Evolutionary conservation across 2,329 filamentous ascomycete genomes (phyloP).

Genomic region (Aspergillus luchuensis): DNA sequence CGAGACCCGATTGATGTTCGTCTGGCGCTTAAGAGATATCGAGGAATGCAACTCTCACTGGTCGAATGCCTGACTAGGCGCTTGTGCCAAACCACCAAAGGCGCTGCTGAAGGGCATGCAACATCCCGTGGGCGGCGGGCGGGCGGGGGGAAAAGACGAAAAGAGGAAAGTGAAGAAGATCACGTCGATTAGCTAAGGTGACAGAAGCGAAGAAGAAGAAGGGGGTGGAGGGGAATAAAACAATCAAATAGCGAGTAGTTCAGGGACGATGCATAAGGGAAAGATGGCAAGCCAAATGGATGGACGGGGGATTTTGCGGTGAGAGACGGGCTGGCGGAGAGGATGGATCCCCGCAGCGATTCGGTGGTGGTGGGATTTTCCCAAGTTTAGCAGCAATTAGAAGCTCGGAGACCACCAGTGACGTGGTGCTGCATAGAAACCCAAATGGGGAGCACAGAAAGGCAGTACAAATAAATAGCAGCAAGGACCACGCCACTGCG

Average conservation of each 20-base stretch:
- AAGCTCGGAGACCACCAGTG: constrained; percentile 24
- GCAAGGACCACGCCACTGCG: not conserved
- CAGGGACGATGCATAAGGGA: constrained; percentile 22
- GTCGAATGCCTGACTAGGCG: constrained; percentile 29
- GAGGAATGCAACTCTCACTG: constrained; percentile 27
- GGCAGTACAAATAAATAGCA: not conserved
- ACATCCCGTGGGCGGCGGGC: constrained; percentile 26
- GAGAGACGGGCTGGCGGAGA: constrained; percentile 17
- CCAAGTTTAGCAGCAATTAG: constrained; percentile 10
- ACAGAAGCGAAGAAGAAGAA: not conserved
- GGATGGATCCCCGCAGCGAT: constrained; percentile 20
- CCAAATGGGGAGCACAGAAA: constrained; percentile 14
- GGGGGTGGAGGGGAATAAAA: not conserved
- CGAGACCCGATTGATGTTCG: constrained; percentile 16
- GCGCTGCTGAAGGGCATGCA: constrained; percentile 25
- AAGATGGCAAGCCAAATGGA: constrained; percentile 9
- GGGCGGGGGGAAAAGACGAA: constrained; percentile 7
- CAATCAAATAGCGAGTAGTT: not conserved
- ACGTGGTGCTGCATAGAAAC: constrained; percentile 36
- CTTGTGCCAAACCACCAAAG: constrained; percentile 31
- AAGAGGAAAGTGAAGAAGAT: constrained; percentile 6
- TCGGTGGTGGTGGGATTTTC: constrained; percentile 6
- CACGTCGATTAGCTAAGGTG: constrained; percentile 1
- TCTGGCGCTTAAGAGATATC: constrained; percentile 37
- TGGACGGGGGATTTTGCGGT: constrained; percentile 22